Percentiles rank a stretch among this genome's conserved stretches.
These are phyloP conservation scores for Chaetomium cochliodes DNA, from an alignment of 495 filamentous ascomycete genomes.

Conservation along the genomic window DNA sequence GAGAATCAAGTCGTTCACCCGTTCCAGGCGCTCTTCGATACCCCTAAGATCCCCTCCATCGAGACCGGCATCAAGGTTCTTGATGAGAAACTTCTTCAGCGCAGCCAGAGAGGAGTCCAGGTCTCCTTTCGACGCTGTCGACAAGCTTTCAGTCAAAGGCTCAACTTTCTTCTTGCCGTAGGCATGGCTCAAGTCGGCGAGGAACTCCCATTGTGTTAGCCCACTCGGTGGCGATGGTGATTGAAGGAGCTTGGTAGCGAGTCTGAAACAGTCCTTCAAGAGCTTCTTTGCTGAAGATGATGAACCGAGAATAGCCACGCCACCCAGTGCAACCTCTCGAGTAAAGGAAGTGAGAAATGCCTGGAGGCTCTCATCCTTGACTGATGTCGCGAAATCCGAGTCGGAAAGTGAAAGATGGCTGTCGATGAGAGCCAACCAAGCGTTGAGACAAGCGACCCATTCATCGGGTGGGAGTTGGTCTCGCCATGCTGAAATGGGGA, in stretches of 20 bases:
- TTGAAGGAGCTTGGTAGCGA: conserved; percentile 53
- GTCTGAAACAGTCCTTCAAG: conserved; percentile 60
- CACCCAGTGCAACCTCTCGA: conserved; percentile 46
- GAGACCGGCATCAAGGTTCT: conserved; percentile 51
- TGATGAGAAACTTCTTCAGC: conserved; percentile 47
- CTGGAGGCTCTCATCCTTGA: conserved; percentile 55
- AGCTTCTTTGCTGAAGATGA: conserved; percentile 53
- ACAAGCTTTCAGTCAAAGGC: conserved; percentile 33
- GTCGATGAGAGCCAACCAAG: conserved; percentile 67
- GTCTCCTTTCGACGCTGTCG: conserved; percentile 34
- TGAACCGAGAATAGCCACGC: conserved; percentile 42
- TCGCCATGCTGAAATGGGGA: conserved; percentile 67
- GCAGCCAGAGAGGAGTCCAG: conserved; percentile 38
- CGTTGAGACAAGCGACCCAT: conserved; percentile 75
- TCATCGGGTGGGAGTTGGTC: conserved; percentile 63
- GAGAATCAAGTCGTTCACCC: conserved; percentile 53
- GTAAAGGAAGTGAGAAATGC: conserved; percentile 64
- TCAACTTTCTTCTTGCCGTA: conserved; percentile 53
- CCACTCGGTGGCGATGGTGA: conserved; percentile 42
- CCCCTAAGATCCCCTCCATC: conserved; percentile 47
- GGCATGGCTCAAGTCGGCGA: conserved; percentile 55
- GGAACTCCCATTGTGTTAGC: conserved; percentile 56
- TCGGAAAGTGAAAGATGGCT: conserved; percentile 60
- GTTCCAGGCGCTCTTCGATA: conserved; percentile 46
- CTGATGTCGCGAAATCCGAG: conserved; percentile 52